Base-by-base conservation (phyloP, 2,329 filamentous ascomycete genomes). In the Xylaria digitata region DNA sequence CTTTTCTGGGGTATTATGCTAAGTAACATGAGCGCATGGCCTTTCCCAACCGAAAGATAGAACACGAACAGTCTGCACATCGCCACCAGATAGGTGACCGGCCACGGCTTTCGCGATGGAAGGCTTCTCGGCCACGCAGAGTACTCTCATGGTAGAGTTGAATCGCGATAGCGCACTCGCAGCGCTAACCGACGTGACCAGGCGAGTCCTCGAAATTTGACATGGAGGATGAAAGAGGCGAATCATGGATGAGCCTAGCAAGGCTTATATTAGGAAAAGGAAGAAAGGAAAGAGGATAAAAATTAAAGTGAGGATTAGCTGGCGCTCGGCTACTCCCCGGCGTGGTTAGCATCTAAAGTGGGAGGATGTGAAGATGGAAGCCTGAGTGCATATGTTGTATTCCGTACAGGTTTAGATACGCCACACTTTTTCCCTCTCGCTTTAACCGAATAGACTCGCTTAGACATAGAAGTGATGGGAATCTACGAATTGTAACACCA, bases 31-130 rank as follows among this genome's bases (percentile, higher is more conserved):
- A 71, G 68, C 63, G 30, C 45, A 50, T 45, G 57, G 30, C 40
- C 65, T 73, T 57, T 57, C 43, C 13, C 8, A 43, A 70, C 65
- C 45, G 67, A 55, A 62, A 17, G 30, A 43, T 65, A 58, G 17
- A 52, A 45, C 59, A 82, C 90, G 79, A 80, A 96, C 93, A 61
- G 88, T 90, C 78, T 88, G 86, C 65, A 90, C 84, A 19, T 83
- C 82, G 54, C 93, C 92, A 56, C 96, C 95, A 37, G 92, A 92
- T 32, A 99, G 86, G 83, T 98, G 95, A 65, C 89, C 88, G 45
- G 96, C 93, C 56, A 99, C 95, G 43, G 95, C 94, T 80, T 96
- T 97, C 65, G 96, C 93, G 70, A 99, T 97, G 48, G 95, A 97
- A 42, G 94, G 94, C 85, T 99, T 94, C 80, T 94, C 91, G 67